phyloP scores from a whole-genome alignment of 2,329 filamentous ascomycete species.

The Colletotrichum musicola region DNA sequence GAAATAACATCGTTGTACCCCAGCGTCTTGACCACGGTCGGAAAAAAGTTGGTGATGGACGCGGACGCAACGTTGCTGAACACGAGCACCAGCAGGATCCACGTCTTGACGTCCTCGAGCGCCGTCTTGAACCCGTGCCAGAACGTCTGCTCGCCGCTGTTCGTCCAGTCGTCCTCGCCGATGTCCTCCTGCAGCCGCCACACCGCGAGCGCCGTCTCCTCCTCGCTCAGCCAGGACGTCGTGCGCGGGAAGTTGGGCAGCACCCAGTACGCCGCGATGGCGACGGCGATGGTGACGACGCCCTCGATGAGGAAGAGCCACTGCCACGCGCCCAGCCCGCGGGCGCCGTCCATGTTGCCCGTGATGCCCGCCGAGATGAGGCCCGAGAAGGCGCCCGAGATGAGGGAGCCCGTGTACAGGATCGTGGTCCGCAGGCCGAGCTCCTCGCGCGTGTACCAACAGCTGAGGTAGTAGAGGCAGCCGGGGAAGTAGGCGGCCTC shows the following conservation, averaged over 20 bases:
- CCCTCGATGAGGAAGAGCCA: conserved; percentile 81
- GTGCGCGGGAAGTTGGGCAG: conserved; percentile 74
- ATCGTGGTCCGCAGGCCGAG: conserved; percentile 74
- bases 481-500: conserved; percentile 47
- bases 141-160: conserved; percentile 67
- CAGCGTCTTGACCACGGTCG: conserved; percentile 77
- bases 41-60: conserved; percentile 77
- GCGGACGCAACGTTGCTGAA: conserved; percentile 69
- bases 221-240: conserved; percentile 40
- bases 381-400: conserved; percentile 80
- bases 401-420: conserved; percentile 76
- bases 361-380: conserved; percentile 75
- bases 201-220: conserved; percentile 65
- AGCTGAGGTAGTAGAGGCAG: conserved; percentile 72
- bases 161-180: conserved; percentile 73
- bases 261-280: conserved; percentile 67
- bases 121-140: conserved; percentile 67
- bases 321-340: conserved; percentile 71
- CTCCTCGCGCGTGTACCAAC: conserved; percentile 79
- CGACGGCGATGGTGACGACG: conserved; percentile 71
- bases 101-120: conserved; percentile 70
- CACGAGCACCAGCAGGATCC: conserved; percentile 68
- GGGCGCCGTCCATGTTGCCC: conserved; percentile 69
- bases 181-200: conserved; percentile 75
- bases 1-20: conserved; percentile 71